A percentile compares a stretch with the other conserved stretches of the same genome.
phyloP scores from a whole-genome alignment of 176 grass and related monocot genomes.

The Musa troglodytarum region DNA sequence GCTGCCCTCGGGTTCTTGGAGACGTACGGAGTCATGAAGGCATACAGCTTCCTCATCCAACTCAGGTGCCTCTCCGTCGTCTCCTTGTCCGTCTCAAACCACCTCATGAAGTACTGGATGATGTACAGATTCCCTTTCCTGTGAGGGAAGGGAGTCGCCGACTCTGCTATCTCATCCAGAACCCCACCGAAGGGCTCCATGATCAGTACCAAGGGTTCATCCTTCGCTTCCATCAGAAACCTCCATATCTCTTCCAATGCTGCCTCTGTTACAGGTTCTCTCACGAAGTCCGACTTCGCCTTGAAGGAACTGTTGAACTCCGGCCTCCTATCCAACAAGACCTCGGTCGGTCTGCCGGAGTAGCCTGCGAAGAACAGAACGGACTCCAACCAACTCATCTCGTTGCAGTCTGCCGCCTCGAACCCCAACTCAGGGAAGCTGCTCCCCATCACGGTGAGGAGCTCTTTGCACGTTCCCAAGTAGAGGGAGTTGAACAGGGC shows the following conservation, averaged over 20 bases:
- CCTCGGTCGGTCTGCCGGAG: background rate
- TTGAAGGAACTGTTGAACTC: conserved; percentile 5
- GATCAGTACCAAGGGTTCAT: conserved; percentile 3
- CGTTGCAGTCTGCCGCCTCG: background rate
- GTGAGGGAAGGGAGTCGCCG: conserved; percentile 31
- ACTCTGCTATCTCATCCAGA: conserved; percentile 24
- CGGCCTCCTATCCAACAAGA: background rate
- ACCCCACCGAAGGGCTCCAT: conserved; percentile 31
- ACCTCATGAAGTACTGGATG: conserved; percentile 26
- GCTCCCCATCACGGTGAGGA: background rate
- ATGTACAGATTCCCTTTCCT: conserved; percentile 34
- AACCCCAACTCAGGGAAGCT: conserved; percentile 7
- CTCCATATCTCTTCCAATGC: conserved; percentile 30
- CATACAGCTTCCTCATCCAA: conserved; percentile 32
- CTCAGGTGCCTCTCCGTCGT: conserved; percentile 11
- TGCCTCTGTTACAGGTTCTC: conserved; percentile 7
- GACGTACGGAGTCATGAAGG: conserved; percentile 37
- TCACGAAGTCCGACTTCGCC: conserved; percentile 40
- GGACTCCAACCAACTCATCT: conserved; percentile 19
- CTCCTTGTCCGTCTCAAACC: conserved; percentile 12
- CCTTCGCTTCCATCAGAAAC: conserved; percentile 3
- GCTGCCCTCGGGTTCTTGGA: conserved; percentile 34
- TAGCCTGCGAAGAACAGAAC: background rate
- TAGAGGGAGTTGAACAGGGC: conserved; percentile 12
- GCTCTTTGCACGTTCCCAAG: background rate